These are phyloP conservation scores for Acidiella bohemica DNA, from an alignment of 495 filamentous ascomycete species.

Conservation along the genomic window DNA sequence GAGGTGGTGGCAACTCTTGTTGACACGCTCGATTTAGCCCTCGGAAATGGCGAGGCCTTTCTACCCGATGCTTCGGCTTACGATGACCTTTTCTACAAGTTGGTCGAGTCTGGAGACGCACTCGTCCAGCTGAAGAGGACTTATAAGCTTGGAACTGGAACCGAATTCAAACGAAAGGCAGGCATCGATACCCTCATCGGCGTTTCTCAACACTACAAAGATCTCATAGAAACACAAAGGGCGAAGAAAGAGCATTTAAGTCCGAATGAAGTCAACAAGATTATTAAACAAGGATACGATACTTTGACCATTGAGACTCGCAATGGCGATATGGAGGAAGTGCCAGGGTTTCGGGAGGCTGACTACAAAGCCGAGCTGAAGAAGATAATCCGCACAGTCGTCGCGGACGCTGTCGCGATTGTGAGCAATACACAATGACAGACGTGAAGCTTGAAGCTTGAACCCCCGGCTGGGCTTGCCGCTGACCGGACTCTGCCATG, in stretches of 20 bases:
- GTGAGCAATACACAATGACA: too few species aligned
- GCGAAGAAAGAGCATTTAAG: conserved; percentile 46
- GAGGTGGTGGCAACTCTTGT: conserved; percentile 57
- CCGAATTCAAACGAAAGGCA: conserved; percentile 38
- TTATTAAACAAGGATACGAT: conserved; percentile 94
- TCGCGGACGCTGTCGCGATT: conserved; percentile 40
- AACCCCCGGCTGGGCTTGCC: too few species aligned
- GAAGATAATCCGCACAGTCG: conserved; percentile 65
- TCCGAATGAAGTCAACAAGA: conserved; percentile 69
- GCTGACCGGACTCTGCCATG: too few species aligned
- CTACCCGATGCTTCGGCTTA: conserved; percentile 80
- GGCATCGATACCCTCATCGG: conserved; percentile 75
- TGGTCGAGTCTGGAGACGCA: conserved; percentile 80
- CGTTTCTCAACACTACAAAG: conserved; percentile 76
- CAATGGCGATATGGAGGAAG: conserved; percentile 71
- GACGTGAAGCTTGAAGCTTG: too few species aligned
- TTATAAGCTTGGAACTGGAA: conserved; percentile 43
- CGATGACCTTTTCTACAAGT: conserved; percentile 96
- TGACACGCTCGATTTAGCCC: conserved; percentile 70
- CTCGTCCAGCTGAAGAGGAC: conserved; percentile 70
- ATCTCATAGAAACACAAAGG: conserved; percentile 45
- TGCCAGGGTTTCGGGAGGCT: conserved; percentile 54
- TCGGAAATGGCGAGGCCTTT: conserved; percentile 82
- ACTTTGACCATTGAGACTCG: conserved; percentile 75
- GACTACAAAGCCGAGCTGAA: conserved; percentile 60